These are phyloP conservation scores for Sphagnurus paluster DNA, from an alignment of 1,284 basidiomycete genomes.

Conservation along the genomic window DNA sequence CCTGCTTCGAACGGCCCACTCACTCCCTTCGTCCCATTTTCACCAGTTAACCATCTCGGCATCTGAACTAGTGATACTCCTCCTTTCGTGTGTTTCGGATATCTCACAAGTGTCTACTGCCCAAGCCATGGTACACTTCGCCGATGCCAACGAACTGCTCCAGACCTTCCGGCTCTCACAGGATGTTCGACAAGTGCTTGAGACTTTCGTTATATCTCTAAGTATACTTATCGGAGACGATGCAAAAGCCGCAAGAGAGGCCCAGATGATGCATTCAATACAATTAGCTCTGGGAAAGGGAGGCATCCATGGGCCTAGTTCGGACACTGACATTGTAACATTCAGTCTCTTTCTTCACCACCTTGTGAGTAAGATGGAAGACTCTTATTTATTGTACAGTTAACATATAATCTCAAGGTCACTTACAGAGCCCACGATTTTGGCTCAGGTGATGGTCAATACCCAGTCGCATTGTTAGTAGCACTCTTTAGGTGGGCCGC, in stretches of 20 bases:
- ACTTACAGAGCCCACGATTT: slow-evolving; percentile 55
- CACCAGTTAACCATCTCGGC: slow-evolving; percentile 60
- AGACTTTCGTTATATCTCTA: slow-evolving; percentile 58
- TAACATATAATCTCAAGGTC: slow-evolving; percentile 42
- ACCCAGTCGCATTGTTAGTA: slow-evolving; percentile 57
- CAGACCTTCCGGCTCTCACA: slow-evolving; percentile 48
- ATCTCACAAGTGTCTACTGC: slow-evolving; percentile 58
- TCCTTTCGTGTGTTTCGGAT: slow-evolving; percentile 60
- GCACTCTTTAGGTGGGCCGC: slow-evolving; percentile 62
- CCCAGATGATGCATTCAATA: slow-evolving; percentile 65
- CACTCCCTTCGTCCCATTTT: slow-evolving; percentile 58
- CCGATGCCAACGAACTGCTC: slow-evolving; percentile 56
- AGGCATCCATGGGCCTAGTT: slow-evolving; percentile 53
- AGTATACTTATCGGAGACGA: slow-evolving; percentile 65
- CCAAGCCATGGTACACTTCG: slow-evolving; percentile 55
- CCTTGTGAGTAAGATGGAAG: slow-evolving; percentile 43
- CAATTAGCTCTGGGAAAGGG: slow-evolving; percentile 59
- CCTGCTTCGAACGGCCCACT: slow-evolving; percentile 56
- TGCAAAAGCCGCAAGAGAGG: slow-evolving; percentile 61
- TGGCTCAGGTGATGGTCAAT: slow-evolving; percentile 58
- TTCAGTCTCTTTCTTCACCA: slow-evolving; percentile 60
- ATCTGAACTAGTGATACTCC: slow-evolving; percentile 59
- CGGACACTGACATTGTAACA: slow-evolving; percentile 63
- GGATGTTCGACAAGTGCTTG: slow-evolving; percentile 55
- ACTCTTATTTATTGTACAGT: slow-evolving; percentile 1